phyloP scores from a whole-genome alignment of 2,329 filamentous ascomycete genomes.

The Thelonectria discophora region DNA sequence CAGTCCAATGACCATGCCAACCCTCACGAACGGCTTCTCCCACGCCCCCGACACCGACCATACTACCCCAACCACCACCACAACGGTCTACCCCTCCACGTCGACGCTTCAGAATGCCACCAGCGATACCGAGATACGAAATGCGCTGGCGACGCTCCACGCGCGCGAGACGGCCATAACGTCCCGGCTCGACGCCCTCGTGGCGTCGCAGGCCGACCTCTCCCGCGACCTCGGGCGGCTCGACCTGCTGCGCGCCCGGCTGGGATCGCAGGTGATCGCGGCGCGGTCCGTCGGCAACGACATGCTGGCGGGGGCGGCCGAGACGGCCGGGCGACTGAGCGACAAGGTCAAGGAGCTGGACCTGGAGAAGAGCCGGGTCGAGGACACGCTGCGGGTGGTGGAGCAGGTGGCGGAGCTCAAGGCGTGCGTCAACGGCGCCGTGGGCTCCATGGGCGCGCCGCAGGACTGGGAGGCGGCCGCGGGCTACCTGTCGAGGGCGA shows the following conservation, averaged over 20 bases:
- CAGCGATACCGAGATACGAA: slow-evolving; percentile 81
- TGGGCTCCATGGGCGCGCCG: slow-evolving; percentile 95
- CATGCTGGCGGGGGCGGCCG: slow-evolving; percentile 87
- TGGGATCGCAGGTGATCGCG: slow-evolving; percentile 86
- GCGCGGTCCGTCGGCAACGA: slow-evolving; percentile 85
- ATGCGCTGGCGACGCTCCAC: slow-evolving; percentile 78
- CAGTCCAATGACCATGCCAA: slow-evolving; percentile 57
- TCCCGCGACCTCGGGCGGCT: slow-evolving; percentile 86
- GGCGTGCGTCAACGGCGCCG: slow-evolving; percentile 92
- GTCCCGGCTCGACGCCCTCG: slow-evolving; percentile 75
- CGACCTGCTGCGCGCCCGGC: slow-evolving; percentile 86
- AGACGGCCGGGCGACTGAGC: slow-evolving; percentile 86
- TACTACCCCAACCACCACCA: slow-evolving; percentile 35
- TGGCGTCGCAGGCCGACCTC: slow-evolving; percentile 86
- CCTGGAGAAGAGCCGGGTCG: slow-evolving; percentile 89
- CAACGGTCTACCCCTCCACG: slow-evolving; percentile 38
- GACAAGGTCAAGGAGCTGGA: slow-evolving; percentile 88
- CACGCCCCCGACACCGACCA: slow-evolving; percentile 46
- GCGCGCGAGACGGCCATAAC: slow-evolving; percentile 79
- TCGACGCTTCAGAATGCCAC: slow-evolving; percentile 71
- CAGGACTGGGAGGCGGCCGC: slow-evolving; percentile 99
- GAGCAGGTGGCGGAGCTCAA: slow-evolving; percentile 98
- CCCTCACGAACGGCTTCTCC: slow-evolving; percentile 55
- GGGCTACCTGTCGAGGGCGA: slow-evolving; percentile 84
- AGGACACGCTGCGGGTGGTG: slow-evolving; percentile 88